Evolutionary conservation across 805 yeast genomes (phyloP).

Genomic region (Pichia pseudocactophila): DNA sequence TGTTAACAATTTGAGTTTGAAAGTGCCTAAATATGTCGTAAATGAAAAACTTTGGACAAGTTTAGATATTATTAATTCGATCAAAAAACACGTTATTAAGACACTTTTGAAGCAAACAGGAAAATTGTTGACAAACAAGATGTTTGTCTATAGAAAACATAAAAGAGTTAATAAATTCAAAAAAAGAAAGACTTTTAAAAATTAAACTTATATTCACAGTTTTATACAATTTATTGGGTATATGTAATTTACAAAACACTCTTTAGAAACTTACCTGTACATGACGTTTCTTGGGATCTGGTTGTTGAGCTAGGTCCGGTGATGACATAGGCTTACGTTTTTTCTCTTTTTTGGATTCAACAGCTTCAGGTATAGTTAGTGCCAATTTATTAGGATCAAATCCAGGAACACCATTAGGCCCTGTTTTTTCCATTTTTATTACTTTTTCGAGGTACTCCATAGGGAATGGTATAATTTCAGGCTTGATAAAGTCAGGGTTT

Average conservation of each 20-base stretch:
- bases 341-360: slow-evolving; percentile 17
- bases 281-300: slow-evolving; percentile 25
- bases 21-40: slow-evolving; percentile 53
- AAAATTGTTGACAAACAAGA: slow-evolving; percentile 66
- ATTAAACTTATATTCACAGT: not conserved
- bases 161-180: slow-evolving; percentile 8
- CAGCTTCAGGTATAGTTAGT: slow-evolving; percentile 33
- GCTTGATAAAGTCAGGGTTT: slow-evolving; percentile 30
- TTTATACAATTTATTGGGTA: not conserved
- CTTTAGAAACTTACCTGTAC: slow-evolving; percentile 27
- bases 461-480: slow-evolving; percentile 40
- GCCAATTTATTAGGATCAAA: slow-evolving; percentile 64
- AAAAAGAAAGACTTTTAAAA: not conserved
- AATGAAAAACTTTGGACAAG: slow-evolving; percentile 62
- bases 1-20: slow-evolving; percentile 62
- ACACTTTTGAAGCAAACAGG: slow-evolving; percentile 62
- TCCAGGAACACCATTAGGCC: slow-evolving; percentile 67
- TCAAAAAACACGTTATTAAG: slow-evolving; percentile 57
- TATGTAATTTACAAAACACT: not conserved
- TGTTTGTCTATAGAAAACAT: slow-evolving; percentile 24
- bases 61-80: slow-evolving; percentile 51
- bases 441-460: slow-evolving; percentile 39
- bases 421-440: slow-evolving; percentile 54
- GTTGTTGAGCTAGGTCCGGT: slow-evolving; percentile 13
- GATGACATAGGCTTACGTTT: slow-evolving; percentile 21